phyloP scores from a whole-genome alignment of 805 yeast species.

The Candida germanica region DNA sequence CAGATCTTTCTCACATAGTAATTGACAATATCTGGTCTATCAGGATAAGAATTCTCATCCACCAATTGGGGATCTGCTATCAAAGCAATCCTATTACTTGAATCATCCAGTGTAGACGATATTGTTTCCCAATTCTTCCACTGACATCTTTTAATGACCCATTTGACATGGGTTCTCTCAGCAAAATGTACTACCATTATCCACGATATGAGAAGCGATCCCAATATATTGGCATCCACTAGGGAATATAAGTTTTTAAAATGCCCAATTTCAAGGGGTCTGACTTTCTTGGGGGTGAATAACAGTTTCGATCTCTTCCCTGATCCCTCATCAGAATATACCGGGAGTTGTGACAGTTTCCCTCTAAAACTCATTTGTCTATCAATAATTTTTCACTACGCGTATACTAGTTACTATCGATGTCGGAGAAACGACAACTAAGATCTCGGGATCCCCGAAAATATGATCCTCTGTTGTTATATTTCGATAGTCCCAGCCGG shows the following conservation, averaged over 20 bases:
- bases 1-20: conserved; percentile 57
- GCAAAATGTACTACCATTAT: conserved; percentile 24
- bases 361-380: conserved; percentile 20
- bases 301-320: too few relatives aligned
- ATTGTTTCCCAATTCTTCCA: conserved; percentile 72
- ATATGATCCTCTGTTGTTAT: conserved; percentile 20
- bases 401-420: neutral
- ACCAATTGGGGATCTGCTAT: conserved; percentile 95
- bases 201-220: conserved; percentile 21
- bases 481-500: conserved; percentile 31
- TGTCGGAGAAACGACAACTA: conserved; percentile 17
- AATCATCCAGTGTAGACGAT: conserved; percentile 38
- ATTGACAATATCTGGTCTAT: conserved; percentile 49
- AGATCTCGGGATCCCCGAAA: conserved; percentile 21
- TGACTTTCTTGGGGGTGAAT: too few relatives aligned
- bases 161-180: conserved; percentile 29
- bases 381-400: neutral
- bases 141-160: conserved; percentile 24
- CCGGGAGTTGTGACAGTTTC: too few relatives aligned
- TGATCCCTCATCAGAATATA: too few relatives aligned
- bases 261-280: neutral
- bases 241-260: neutral
- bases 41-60: conserved; percentile 85
- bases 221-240: conserved; percentile 2
- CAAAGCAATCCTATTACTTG: conserved; percentile 50